phyloP scores from a whole-genome alignment of 2,329 filamentous ascomycete species.

The Grosmannia serpens region DNA sequence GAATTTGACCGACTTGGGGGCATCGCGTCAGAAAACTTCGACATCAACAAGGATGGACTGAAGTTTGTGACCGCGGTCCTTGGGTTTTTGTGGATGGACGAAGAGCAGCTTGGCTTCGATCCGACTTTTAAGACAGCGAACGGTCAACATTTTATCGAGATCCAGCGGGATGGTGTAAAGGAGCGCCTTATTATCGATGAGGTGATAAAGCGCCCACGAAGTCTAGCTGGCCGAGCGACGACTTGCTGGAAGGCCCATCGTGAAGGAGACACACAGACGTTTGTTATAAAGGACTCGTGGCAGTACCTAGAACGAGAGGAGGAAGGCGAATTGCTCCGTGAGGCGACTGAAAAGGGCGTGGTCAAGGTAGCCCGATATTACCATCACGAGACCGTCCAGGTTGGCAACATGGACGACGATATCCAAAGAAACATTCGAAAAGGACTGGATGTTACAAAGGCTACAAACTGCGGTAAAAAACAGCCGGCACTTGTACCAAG shows the following conservation, averaged over 20 bases:
- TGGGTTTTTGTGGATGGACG: constrained; percentile 28
- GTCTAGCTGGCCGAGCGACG: constrained; percentile 25
- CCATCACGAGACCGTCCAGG: constrained; percentile 18
- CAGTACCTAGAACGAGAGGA: constrained; percentile 23
- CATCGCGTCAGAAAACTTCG: constrained; percentile 30
- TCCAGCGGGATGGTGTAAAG: constrained; percentile 22
- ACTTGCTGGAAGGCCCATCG: constrained; percentile 27
- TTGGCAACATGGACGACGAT: constrained; percentile 16
- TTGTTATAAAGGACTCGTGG: constrained; percentile 29
- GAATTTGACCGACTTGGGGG: constrained; percentile 33
- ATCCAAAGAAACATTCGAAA: constrained; percentile 21
- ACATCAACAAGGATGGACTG: constrained; percentile 31
- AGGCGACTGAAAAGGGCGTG: constrained; percentile 18
- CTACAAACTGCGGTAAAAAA: constrained; percentile 6
- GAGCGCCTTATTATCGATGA: constrained; percentile 29
- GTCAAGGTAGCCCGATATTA: constrained; percentile 20
- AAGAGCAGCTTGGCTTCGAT: constrained; percentile 30
- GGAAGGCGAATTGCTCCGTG: constrained; percentile 22
- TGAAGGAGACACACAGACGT: constrained; percentile 16
- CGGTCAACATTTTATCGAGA: constrained; percentile 25
- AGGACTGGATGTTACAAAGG: constrained; percentile 22
- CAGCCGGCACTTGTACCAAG: neutral
- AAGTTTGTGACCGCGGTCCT: constrained; percentile 28
- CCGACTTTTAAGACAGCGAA: constrained; percentile 25
- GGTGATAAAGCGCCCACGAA: constrained; percentile 21